Evolutionary conservation across 73 alveolate genomes (phyloP).

Genomic region (Blepharisma japonicum): DNA sequence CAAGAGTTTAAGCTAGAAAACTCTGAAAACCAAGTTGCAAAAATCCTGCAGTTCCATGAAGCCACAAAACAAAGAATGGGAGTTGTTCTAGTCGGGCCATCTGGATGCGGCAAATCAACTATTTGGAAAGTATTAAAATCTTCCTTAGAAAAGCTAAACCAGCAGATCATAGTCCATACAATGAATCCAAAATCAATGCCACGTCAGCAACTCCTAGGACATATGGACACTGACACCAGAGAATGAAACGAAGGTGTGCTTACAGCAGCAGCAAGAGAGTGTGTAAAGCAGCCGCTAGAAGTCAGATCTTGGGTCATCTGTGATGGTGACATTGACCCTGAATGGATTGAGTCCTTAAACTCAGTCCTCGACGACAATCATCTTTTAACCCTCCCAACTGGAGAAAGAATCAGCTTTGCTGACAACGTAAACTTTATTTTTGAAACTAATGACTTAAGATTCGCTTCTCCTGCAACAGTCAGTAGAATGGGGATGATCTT

Average conservation of each 20-base stretch:
- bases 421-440: constrained; percentile 97
- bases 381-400: constrained; percentile 98
- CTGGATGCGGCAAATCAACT: constrained; percentile 99
- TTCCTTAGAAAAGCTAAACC: constrained; percentile 94
- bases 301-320: constrained; percentile 98
- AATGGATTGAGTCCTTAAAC: constrained; percentile 98
- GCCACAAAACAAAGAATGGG: constrained; percentile 99
- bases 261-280: constrained; percentile 98
- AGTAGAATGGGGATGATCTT: constrained; percentile 99
- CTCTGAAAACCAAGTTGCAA: constrained; percentile 91
- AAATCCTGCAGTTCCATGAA: constrained; percentile 98
- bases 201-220: constrained; percentile 96
- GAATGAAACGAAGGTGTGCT: constrained; percentile 99
- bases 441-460: constrained; percentile 96
- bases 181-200: constrained; percentile 99
- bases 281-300: constrained; percentile 95
- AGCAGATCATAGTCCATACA: constrained; percentile 80
- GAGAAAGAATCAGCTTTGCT: constrained; percentile 98
- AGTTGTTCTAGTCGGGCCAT: constrained; percentile 99
- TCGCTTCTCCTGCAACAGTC: constrained; percentile 99
- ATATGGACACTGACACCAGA: constrained; percentile 99
- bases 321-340: constrained; percentile 99
- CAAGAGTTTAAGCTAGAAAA: constrained; percentile 84
- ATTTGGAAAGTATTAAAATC: constrained; percentile 97
- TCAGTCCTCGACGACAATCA: constrained; percentile 99